Conservation (phyloP, 2,329 filamentous ascomycete genomes). For the Ambrosiella beaveri region DNA sequence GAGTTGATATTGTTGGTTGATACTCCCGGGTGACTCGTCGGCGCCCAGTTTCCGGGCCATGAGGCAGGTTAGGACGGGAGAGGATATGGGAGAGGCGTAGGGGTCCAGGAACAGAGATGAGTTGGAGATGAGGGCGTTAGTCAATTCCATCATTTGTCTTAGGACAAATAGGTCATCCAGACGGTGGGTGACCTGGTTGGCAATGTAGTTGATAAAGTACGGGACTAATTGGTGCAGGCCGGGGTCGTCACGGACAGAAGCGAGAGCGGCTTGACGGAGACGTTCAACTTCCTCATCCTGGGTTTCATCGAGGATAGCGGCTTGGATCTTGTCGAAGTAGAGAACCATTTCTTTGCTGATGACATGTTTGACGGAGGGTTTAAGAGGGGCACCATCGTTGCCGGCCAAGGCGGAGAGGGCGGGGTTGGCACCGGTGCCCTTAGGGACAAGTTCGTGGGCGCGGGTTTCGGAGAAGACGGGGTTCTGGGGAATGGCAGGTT, state of each 20-base stretch:
- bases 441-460: conserved; percentile 71
- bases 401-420: conserved; percentile 54
- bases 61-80: conserved; percentile 79
- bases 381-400: conserved; percentile 35
- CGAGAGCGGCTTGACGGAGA: conserved; percentile 68
- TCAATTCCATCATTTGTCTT: conserved; percentile 81
- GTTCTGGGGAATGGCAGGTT: conserved; percentile 92
- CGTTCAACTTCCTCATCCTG: conserved; percentile 58
- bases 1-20: conserved; percentile 55
- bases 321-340: conserved; percentile 91
- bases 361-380: conserved; percentile 87
- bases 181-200: conserved; percentile 87
- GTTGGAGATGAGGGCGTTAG: conserved; percentile 70
- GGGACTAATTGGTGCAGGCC: conserved; percentile 89
- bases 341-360: conserved; percentile 90
- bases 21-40: conserved; percentile 33
- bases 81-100: conserved; percentile 50
- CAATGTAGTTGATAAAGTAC: conserved; percentile 91
- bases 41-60: conserved; percentile 58
- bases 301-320: conserved; percentile 71
- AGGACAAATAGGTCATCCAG: conserved; percentile 80
- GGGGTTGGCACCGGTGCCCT: conserved; percentile 76
- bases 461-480: conserved; percentile 72
- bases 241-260: conserved; percentile 73
- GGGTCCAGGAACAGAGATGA: conserved; percentile 54